Evolutionary conservation across 2,329 filamentous ascomycete genomes (phyloP), one percentile per base, ranked within the genome.

Genomic region (Aureobasidium leucospermi): DNA sequence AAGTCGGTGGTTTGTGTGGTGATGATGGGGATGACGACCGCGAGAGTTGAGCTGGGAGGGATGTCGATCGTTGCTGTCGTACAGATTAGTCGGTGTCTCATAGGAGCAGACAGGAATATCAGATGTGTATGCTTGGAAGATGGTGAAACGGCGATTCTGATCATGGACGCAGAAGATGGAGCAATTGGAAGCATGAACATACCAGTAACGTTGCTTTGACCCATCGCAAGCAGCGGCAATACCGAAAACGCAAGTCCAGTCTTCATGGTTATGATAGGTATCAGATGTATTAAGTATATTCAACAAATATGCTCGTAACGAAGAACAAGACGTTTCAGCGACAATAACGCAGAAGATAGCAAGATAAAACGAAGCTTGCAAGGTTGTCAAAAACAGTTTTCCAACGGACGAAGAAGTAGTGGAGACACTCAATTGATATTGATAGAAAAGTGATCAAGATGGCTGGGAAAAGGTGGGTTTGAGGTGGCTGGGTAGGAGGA

Each of bases 21-120:
- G 11, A 46, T 51, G 19, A 63, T 55, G 11, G 63, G 63, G 15
- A 65, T 46, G 4, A 65, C 56, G n/a, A 65, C 49, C 10, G 60
- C 58, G 10, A 61, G 52, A n/a, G 57, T 48, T 13, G 47, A 31
- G 10, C 60, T 63, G 4, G 63, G 57, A 11, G 61, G 52, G 6
- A 46, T 46, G 3, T 49, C 53, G 19, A 61, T 59, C 32, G 58
- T 42, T 4, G 52, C 55, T 45, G 28, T 47, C 69, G 72, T 89
- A 86, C 89, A 86, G n/a, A 39, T 31, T 5, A 6, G n/a, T 36
- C 28, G 48, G 23, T 10, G 32, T 39, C 19, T 15, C 23, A 52
- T 2, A n/a, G 11, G 32, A 23, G n/a, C 39, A 39, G 32, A 46
- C 19, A 8, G 32, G 6, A 13, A 5, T 36, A 36, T 6, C 2